Evolutionary conservation across 1,284 basidiomycete species (phyloP), one percentile per base, ranked within the genome.

Genomic region (Rhizoctonia solani): DNA sequence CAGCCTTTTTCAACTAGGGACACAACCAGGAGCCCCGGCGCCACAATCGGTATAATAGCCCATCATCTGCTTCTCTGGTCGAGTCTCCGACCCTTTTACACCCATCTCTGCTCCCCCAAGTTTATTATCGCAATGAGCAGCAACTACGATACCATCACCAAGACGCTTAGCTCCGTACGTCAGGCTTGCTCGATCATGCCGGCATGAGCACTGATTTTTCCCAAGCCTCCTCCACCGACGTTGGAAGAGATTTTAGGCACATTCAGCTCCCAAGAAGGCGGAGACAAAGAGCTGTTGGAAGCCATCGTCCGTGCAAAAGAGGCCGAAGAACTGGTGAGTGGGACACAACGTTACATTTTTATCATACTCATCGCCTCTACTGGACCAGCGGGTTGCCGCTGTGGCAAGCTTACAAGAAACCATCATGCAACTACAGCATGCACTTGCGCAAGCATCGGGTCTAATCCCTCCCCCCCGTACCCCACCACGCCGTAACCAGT

Each of bases 241-340:
- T 41, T 63, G 14, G 58, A 63, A 41, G 58, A 63, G 46, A 63
- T 63, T 41, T 34, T 63, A 14, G n/a, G 32, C 2, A 63, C 58
- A 4, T 63, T 50, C 34, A 13, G 30, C n/a, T 46, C 58, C n/a
- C 58, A 63, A 27, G 58, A 49, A 14, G 58, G 52, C 29, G 58
- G 58, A 6, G 58, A 63, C 34, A 63, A 63, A 34, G 58, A 63
- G n/a, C 19, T 63, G n/a, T 32, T 63, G n/a, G 58, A 46, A 16
- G 58, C 58, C 9, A 63, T 63, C n/a, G 30, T 63, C 32, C 58
- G 58, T 19, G 58, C 58, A 9, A 63, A 63, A 47, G 58, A 63
- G 52, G 58, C 58, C 9, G 58, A 63, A 47, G 58, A 63, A 3
- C 47, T 63, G 8, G 58, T 63, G 25, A 52, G 58, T 27, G 14